Evolutionary conservation across 371 early-diverging fungal species (phyloP).

Genomic region (Nosema granulosis): DNA sequence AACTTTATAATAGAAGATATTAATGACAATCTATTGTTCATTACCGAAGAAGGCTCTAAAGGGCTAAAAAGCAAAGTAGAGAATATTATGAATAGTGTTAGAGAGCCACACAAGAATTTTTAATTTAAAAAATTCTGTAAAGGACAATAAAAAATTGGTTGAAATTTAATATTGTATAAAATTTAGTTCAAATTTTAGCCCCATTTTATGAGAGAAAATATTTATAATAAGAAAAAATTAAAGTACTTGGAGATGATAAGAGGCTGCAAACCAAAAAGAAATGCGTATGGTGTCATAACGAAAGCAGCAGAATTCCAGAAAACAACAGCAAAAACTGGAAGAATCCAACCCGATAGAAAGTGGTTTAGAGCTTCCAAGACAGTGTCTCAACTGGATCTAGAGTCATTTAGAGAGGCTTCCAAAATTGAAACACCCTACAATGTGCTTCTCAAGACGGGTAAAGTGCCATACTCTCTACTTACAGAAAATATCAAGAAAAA

Average conservation of each 20-base stretch:
- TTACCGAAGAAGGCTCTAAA: conserved; percentile 55
- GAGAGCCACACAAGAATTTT: conserved; percentile 16
- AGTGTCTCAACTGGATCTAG: conserved; percentile 74
- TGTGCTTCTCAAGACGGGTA: conserved; percentile 83
- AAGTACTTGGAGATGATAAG: conserved; percentile 62
- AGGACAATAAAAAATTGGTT: too few species aligned
- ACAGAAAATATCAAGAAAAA: conserved; percentile 73
- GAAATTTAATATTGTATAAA: too few species aligned
- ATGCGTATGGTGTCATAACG: conserved; percentile 81
- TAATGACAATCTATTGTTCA: conserved; percentile 62
- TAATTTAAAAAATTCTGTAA: not conserved
- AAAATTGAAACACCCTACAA: conserved; percentile 77
- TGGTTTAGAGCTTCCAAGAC: conserved; percentile 90
- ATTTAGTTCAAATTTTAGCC: too few species aligned
- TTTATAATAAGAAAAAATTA: conserved; percentile 66
- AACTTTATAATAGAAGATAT: conserved; percentile 66
- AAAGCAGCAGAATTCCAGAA: conserved; percentile 86
- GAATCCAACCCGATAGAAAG: conserved; percentile 83
- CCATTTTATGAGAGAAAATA: conserved; percentile 60
- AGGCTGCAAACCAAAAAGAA: conserved; percentile 73
- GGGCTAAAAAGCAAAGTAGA: conserved; percentile 60
- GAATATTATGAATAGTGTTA: conserved; percentile 53
- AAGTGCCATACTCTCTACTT: conserved; percentile 88
- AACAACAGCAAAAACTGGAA: conserved; percentile 71
- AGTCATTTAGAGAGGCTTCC: conserved; percentile 71